These are phyloP conservation scores for Lasiosphaeria miniovina DNA, from an alignment of 495 filamentous ascomycete species.

Conservation along the genomic window DNA sequence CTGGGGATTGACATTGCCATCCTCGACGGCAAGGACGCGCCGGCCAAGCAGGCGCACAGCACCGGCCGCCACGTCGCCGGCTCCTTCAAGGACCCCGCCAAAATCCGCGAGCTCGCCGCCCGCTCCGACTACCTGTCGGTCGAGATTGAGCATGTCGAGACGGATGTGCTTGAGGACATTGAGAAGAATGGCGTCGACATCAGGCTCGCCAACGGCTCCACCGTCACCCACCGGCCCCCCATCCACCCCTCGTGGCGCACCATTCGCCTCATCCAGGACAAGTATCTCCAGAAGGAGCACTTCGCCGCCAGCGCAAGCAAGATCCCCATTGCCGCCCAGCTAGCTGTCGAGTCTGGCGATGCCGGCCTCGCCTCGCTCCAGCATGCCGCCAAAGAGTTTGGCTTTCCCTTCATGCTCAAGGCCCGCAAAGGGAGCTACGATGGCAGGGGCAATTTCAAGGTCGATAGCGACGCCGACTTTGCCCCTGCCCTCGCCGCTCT, in stretches of 20 bases:
- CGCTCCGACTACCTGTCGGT: slow-evolving; percentile 83
- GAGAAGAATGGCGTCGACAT: slow-evolving; percentile 56
- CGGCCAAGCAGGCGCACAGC: slow-evolving; percentile 88
- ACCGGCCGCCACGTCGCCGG: slow-evolving; percentile 72
- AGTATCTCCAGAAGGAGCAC: slow-evolving; percentile 87
- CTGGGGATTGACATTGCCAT: slow-evolving; percentile 78
- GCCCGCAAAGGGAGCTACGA: slow-evolving; percentile 91
- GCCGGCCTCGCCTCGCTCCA: slow-evolving; percentile 56
- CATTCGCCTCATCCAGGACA: slow-evolving; percentile 91
- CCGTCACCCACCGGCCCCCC: slow-evolving; percentile 42
- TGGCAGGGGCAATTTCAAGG: slow-evolving; percentile 84
- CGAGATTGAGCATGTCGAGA: slow-evolving; percentile 98
- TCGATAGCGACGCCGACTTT: slow-evolving; percentile 66
- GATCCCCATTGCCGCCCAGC: slow-evolving; percentile 69
- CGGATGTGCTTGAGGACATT: slow-evolving; percentile 83
- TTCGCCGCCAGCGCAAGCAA: slow-evolving; percentile 53
- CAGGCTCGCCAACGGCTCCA: slow-evolving; percentile 37
- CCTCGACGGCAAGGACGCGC: slow-evolving; percentile 74
- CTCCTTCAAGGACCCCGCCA: slow-evolving; percentile 76
- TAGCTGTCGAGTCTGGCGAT: slow-evolving; percentile 52
- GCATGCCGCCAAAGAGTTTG: slow-evolving; percentile 61
- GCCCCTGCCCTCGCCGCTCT: slow-evolving; percentile 64
- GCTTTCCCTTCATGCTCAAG: slow-evolving; percentile 94
- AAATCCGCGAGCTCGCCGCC: slow-evolving; percentile 72
- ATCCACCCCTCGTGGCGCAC: slow-evolving; percentile 90